phyloP scores from a whole-genome alignment of 306 rosid species.

The Lathyrus sativus region DNA sequence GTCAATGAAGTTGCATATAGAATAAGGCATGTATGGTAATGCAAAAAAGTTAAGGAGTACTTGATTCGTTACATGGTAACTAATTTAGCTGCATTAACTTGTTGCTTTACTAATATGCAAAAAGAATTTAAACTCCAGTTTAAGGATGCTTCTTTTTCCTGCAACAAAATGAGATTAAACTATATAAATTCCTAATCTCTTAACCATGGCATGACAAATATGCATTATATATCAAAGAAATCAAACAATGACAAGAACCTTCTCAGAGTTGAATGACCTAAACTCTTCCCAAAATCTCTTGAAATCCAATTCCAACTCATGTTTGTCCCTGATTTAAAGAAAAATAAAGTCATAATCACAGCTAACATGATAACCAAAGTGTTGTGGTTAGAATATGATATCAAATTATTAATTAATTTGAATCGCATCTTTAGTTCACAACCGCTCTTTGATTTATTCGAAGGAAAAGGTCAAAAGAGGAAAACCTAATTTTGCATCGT shows the following conservation, averaged over 20 bases:
- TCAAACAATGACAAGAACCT: conserved; percentile 57
- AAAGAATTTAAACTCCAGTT: conserved; percentile 83
- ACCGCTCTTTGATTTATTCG: no score
- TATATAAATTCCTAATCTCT: conserved; percentile 32
- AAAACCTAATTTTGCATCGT: no score
- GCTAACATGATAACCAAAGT: conserved; percentile 29
- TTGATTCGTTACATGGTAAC: conserved; percentile 73
- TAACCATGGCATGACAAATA: conserved; percentile 16
- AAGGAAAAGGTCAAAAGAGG: no score
- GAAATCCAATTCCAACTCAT: conserved; percentile 99
- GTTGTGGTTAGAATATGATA: no score
- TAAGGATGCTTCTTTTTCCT: conserved; percentile 99
- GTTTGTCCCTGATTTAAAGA: conserved; percentile 73
- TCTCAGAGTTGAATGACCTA: conserved; percentile 96
- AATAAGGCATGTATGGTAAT: conserved; percentile 33
- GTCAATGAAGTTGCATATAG: conserved; percentile 31
- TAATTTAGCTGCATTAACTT: conserved; percentile 76
- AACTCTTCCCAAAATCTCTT: conserved; percentile 98
- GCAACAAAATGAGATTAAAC: conserved; percentile 48
- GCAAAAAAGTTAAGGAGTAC: conserved; percentile 38
- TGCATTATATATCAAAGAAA: conserved; percentile 25
- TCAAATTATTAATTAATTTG: no score
- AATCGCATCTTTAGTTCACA: no score
- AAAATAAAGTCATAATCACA: conserved; percentile 38
- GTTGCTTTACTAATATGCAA: conserved; percentile 97